Conservation (phyloP, 768 basidiomycete species). For the Phylloporus sp. region DNA sequence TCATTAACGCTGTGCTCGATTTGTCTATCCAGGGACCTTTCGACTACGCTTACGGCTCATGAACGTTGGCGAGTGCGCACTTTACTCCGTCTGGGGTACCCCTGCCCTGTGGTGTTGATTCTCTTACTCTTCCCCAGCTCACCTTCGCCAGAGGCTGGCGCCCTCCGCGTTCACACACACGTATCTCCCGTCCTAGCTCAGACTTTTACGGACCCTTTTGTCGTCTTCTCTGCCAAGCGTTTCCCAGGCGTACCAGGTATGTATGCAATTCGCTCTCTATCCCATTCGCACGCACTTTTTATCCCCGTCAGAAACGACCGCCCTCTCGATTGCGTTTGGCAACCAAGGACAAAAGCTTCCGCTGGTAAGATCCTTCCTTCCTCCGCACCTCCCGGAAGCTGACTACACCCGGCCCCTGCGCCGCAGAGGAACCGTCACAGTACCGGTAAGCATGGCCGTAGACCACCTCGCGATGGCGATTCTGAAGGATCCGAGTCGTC, state of each 20-base stretch:
- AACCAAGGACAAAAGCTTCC: conserved; percentile 90
- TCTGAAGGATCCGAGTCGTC: conserved; percentile 69
- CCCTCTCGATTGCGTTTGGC: conserved; percentile 81
- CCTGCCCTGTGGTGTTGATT: conserved; percentile 19
- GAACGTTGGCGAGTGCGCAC: conserved; percentile 85
- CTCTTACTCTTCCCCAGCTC: conserved; percentile 40
- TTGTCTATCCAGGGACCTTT: conserved; percentile 59
- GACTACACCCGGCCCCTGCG: conserved; percentile 18
- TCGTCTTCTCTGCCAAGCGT: conserved; percentile 87
- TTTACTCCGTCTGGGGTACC: conserved; percentile 14
- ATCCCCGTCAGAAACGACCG: conserved; percentile 65
- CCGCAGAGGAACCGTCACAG: conserved; percentile 77
- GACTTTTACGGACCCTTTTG: conserved; percentile 76
- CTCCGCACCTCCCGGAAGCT: conserved; percentile 19
- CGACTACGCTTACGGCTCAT: conserved; percentile 82
- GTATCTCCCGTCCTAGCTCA: conserved; percentile 78
- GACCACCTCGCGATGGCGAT: conserved; percentile 51
- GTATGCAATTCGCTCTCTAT: no score
- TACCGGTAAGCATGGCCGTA: conserved; percentile 52
- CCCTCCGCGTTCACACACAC: conserved; percentile 58
- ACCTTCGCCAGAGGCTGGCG: conserved; percentile 68
- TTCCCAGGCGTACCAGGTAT: conserved; percentile 92
- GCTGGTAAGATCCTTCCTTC: conserved; percentile 49
- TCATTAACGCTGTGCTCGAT: conserved; percentile 20
- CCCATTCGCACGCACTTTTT: conserved; percentile 16